A percentile compares a stretch with the other conserved stretches of the same genome.
Evolutionary conservation across 163 green algal species (phyloP).

Genomic region (Prototheca cutis): DNA sequence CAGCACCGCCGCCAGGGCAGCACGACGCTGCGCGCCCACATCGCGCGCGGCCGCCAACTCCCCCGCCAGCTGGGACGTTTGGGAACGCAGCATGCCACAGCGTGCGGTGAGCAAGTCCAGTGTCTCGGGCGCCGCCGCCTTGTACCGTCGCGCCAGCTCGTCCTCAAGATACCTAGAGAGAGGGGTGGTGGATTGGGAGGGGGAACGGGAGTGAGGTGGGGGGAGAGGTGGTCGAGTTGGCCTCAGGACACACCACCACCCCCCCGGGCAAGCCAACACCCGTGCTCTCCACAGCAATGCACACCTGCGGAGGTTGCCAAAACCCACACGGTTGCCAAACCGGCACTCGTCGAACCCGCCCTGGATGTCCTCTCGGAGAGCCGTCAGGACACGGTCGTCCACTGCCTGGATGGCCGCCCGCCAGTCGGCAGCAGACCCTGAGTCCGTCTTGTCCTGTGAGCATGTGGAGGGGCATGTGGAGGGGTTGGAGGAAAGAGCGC

Average conservation of each 20-base stretch:
- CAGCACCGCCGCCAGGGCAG: not conserved
- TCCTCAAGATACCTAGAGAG: slow-evolving; percentile 69
- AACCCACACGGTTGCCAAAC: slow-evolving; percentile 72
- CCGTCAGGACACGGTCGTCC: slow-evolving; percentile 48
- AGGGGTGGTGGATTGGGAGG: slow-evolving; percentile 1
- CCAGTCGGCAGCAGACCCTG: slow-evolving; percentile 66
- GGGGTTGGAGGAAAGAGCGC: too few species aligned
- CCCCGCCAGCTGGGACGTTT: not conserved
- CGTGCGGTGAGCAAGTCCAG: slow-evolving; percentile 73
- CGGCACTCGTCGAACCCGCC: slow-evolving; percentile 87
- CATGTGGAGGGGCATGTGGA: too few species aligned
- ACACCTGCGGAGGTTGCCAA: slow-evolving; percentile 77
- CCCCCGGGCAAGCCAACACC: too few species aligned
- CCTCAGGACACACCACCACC: too few species aligned
- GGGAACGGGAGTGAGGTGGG: too few species aligned
- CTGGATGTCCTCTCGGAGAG: slow-evolving; percentile 59
- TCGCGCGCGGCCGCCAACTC: not conserved
- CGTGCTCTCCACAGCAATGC: not conserved
- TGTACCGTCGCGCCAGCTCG: slow-evolving; percentile 66
- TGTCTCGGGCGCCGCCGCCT: slow-evolving; percentile 70
- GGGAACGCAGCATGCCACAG: not conserved
- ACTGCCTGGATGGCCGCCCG: slow-evolving; percentile 62
- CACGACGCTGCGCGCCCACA: not conserved
- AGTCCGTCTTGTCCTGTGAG: too few species aligned
- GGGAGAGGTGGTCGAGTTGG: too few species aligned